These are phyloP conservation scores for Myochromella boudieri DNA, from an alignment of 768 basidiomycete species.

Conservation along the genomic window DNA sequence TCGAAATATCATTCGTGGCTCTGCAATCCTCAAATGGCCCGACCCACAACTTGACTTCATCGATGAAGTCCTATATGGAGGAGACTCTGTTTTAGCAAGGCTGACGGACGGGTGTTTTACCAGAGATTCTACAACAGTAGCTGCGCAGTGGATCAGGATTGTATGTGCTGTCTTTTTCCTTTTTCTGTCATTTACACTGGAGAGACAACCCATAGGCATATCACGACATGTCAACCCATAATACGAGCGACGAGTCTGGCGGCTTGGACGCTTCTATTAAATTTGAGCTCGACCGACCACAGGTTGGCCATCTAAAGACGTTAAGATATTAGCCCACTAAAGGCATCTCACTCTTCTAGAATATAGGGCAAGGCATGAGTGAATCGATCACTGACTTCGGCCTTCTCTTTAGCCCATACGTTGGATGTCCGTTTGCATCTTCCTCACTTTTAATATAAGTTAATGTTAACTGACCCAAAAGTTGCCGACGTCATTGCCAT, in stretches of 20 bases:
- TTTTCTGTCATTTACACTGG: background rate
- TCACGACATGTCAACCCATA: conserved; percentile 4
- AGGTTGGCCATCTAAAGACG: no score
- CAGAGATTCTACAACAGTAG: background rate
- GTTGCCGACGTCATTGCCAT: conserved; percentile 31
- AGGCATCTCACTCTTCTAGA: no score
- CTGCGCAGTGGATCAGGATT: background rate
- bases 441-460: background rate
- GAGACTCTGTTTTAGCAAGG: background rate
- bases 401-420: background rate
- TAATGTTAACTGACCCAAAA: conserved; percentile 2
- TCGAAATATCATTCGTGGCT: no score
- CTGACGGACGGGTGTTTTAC: background rate
- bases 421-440: background rate
- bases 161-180: background rate
- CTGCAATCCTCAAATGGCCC: background rate
- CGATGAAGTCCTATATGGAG: background rate
- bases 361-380: background rate
- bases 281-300: conserved; percentile 1
- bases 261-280: background rate
- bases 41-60: background rate
- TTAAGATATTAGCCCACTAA: no score
- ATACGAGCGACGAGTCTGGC: background rate
- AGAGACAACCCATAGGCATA: background rate
- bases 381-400: background rate